These are phyloP conservation scores for Pelargonium cotyledonis DNA, from an alignment of 441 rosid genomes.

Conservation along the genomic window DNA sequence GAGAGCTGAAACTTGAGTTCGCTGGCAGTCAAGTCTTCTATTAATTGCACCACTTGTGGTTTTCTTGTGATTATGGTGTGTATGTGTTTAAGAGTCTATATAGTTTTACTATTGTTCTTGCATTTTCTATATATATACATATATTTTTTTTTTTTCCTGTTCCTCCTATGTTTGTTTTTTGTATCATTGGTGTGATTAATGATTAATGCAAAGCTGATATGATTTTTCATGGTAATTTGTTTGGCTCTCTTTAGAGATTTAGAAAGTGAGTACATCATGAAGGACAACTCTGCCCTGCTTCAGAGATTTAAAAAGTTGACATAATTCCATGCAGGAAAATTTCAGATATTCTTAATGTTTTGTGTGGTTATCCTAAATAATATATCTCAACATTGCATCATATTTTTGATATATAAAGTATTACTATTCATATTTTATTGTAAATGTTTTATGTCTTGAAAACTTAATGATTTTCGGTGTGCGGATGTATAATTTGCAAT, in stretches of 20 bases:
- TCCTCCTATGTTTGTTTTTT: not conserved
- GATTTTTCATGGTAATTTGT: not conserved
- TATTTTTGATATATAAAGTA: too few species aligned
- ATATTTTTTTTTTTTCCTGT: not conserved
- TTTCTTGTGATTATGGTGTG: not conserved
- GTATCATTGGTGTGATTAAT: not conserved
- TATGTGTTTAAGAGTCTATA: not conserved
- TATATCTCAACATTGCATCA: not conserved
- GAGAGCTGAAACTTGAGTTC: not conserved
- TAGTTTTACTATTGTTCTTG: not conserved
- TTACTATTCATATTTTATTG: too few species aligned
- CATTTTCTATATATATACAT: not conserved
- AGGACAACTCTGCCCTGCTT: not conserved
- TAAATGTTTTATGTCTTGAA: not conserved
- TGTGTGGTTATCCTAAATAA: not conserved
- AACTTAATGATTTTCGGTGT: not conserved
- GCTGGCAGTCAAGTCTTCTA: not conserved
- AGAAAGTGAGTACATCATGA: not conserved
- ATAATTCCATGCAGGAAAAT: not conserved
- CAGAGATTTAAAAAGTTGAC: too few species aligned
- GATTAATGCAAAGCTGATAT: not conserved
- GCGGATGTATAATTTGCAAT: not conserved
- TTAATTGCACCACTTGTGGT: not conserved
- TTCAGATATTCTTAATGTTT: too few species aligned
- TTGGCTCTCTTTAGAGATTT: not conserved